Conservation (phyloP, 805 yeast species). For the Metschnikowia matae region DNA sequence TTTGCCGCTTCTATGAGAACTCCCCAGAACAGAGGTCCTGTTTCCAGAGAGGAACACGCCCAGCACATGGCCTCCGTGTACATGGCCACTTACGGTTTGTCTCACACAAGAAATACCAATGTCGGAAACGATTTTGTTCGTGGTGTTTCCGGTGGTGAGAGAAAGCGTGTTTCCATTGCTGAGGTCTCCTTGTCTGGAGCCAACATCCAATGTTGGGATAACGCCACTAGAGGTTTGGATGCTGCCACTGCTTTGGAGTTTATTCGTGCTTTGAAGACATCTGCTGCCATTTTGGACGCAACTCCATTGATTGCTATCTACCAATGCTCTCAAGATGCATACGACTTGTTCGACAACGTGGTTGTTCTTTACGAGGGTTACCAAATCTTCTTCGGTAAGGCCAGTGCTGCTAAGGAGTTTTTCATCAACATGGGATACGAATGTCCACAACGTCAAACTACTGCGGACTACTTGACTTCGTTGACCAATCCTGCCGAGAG, state of each 20-base stretch:
- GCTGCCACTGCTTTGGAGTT: constrained; percentile 69
- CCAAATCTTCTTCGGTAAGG: constrained; percentile 59
- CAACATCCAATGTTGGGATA: constrained; percentile 55
- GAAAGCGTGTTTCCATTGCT: constrained; percentile 67
- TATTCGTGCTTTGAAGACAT: constrained; percentile 54
- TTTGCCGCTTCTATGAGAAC: constrained; percentile 62
- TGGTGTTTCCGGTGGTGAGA: constrained; percentile 72
- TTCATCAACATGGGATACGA: constrained; percentile 59
- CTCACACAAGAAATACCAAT: constrained; percentile 53
- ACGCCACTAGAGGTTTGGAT: constrained; percentile 68
- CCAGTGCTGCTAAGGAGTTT: constrained; percentile 48
- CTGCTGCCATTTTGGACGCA: constrained; percentile 48
- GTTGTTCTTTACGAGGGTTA: constrained; percentile 56
- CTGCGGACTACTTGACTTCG: constrained; percentile 64
- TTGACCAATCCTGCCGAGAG: constrained; percentile 65
- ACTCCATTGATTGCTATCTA: constrained; percentile 65
- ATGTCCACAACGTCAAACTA: constrained; percentile 61
- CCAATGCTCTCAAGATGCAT: constrained; percentile 65
- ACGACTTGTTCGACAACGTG: constrained; percentile 58
- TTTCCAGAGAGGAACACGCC: constrained; percentile 51
- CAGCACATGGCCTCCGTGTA: constrained; percentile 40
- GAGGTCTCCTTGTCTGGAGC: constrained; percentile 56
- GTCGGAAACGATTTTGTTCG: constrained; percentile 64
- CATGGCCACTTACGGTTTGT: constrained; percentile 48
- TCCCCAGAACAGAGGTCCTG: constrained; percentile 58